phyloP scores from a whole-genome alignment of 164 flowering plant genomes.

The Stephania cephalantha region DNA sequence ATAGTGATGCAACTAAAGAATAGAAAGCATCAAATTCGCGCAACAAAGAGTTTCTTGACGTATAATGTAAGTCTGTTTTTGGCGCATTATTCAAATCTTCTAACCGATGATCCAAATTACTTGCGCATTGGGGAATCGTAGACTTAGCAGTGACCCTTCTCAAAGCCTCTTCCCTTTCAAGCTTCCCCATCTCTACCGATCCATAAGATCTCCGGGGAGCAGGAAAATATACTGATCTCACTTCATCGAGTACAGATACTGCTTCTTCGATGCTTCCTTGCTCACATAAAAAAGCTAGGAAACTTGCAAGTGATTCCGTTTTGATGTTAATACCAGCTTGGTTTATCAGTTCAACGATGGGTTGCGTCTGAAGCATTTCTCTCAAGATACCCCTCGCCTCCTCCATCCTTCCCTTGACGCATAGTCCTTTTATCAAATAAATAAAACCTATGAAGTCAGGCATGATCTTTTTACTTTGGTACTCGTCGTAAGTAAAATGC shows the following conservation, averaged over 20 bases:
- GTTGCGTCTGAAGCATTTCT: slow-evolving; percentile 67
- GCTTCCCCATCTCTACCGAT: slow-evolving; percentile 14
- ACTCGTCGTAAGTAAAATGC: slow-evolving; percentile 40
- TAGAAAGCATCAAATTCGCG: slow-evolving; percentile 42
- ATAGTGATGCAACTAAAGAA: slow-evolving; percentile 44
- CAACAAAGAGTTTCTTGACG: slow-evolving; percentile 9
- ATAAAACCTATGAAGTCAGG: slow-evolving; percentile 85
- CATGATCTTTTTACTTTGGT: slow-evolving; percentile 36
- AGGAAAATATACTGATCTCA: slow-evolving; percentile 43
- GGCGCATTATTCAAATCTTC: slow-evolving; percentile 3
- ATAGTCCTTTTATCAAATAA: slow-evolving; percentile 63
- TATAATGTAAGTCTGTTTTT: slow-evolving; percentile 2
- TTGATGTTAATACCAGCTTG: slow-evolving; percentile 40
- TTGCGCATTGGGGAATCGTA: slow-evolving; percentile 6
- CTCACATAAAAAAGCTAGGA: slow-evolving; percentile 54
- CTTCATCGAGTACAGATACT: slow-evolving; percentile 46
- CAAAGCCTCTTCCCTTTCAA: slow-evolving; percentile 9
- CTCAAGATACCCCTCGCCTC: slow-evolving; percentile 67
- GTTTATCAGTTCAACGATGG: slow-evolving; percentile 46
- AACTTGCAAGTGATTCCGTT: slow-evolving; percentile 41
- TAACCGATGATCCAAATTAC: slow-evolving; percentile 12
- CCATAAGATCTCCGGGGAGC: slow-evolving; percentile 10
- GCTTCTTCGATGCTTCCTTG: slow-evolving; percentile 70
- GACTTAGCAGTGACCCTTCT: slow-evolving; percentile 6
- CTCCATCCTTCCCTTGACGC: slow-evolving; percentile 83